Evolutionary conservation across 2,329 filamentous ascomycete genomes (phyloP), one percentile per base, ranked within the genome.

Genomic region (Shiraia sp.): DNA sequence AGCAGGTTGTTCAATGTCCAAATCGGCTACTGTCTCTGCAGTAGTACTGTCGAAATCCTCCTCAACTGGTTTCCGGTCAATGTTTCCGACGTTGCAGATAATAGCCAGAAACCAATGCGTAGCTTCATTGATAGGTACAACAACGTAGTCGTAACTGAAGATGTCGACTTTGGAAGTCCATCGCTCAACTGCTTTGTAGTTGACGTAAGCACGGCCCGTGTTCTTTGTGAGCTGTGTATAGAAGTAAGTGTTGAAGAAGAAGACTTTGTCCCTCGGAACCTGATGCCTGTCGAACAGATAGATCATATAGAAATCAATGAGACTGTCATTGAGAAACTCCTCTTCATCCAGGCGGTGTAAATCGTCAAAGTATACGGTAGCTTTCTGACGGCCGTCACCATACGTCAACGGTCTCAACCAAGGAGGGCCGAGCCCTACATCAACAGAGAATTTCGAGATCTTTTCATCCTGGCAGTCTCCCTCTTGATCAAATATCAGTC

Each of bases 221-320:
- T 82, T 84, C 13, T 50, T 49, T 0, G 60, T 88, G 31, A 97
- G 77, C 33, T 85, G 86, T 14, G 86, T 82, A 62, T 88, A 97
- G 70, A 97, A 96, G 69, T 90, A 96, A 0, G 89, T 93, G 65
- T 91, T 97, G 74, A 95, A 92, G 55, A 96, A 87, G 65, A 95
- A 89, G 3, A 95, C 82, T 36, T 83, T 82, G 45, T 81, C 75
- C 0, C 83, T 72, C 3, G 84, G 55, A 3, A 69, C 44, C 0
- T 59, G 49, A 15, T 51, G 42, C 9, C 32, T 81, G 74, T 64
- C 36, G 29, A 57, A 63, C 2, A 66, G 47, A 32, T 65, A 66
- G 19, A 86, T 83, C 40, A 96, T 76, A 62, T 95, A 96, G 64
- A 96, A 96, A 36, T 82, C 84, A 53, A 99, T 87, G 19, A 99